A percentile compares a stretch with the other conserved stretches of the same genome.
phyloP scores from a whole-genome alignment of 176 grass and related monocot species.

The Avena sativa region DNA sequence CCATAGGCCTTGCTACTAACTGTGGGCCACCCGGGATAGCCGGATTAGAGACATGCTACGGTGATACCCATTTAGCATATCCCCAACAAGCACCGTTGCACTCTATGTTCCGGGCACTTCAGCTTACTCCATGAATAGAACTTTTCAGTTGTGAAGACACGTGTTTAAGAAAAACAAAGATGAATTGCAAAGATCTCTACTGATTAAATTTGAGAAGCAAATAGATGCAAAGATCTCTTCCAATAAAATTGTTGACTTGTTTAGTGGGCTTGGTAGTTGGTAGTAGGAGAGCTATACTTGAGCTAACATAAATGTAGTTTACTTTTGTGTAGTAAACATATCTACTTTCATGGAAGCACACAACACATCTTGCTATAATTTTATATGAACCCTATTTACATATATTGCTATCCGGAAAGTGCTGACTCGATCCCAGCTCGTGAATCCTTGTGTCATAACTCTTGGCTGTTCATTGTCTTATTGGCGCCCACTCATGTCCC shows the following conservation, averaged over 20 bases:
- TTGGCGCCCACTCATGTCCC: neutral
- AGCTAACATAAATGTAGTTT: conserved; percentile 14
- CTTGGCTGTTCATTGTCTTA: neutral
- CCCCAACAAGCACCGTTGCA: no score
- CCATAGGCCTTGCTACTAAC: no score
- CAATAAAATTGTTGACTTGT: conserved; percentile 15
- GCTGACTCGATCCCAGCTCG: no score
- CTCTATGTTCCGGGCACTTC: no score
- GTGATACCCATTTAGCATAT: no score
- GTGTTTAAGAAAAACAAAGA: neutral
- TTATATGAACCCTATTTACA: conserved; percentile 9
- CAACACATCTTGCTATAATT: conserved; percentile 3
- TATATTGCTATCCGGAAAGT: neutral
- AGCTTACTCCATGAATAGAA: neutral
- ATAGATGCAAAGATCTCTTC: conserved; percentile 8
- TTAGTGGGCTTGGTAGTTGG: conserved; percentile 8
- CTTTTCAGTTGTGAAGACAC: conserved; percentile 3
- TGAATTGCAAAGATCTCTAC: conserved; percentile 10
- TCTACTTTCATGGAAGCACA: neutral
- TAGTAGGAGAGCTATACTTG: conserved; percentile 1
- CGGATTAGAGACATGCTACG: no score
- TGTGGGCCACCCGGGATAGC: no score
- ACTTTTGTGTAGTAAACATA: neutral
- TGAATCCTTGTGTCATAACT: neutral
- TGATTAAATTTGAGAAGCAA: neutral